A percentile compares a stretch with the other conserved stretches of the same genome.
Conservation (phyloP, 139 green algal genomes). For the Tetratostichococcus sp. region DNA sequence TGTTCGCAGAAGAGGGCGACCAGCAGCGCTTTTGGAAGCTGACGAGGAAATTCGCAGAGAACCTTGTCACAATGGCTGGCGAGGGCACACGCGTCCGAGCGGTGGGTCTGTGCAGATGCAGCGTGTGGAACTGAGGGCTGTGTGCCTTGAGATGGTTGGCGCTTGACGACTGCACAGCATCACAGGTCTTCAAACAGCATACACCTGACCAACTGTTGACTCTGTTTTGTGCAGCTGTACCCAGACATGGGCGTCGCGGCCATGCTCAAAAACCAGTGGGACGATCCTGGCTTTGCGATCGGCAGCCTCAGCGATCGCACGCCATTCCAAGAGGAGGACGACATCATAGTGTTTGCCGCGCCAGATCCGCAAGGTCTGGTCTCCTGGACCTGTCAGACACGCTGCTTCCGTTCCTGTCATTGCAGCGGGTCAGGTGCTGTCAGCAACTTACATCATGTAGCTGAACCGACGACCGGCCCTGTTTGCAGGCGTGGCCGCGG, state of each 20-base stretch:
- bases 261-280: constrained; percentile 87
- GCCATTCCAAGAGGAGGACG: constrained; percentile 52
- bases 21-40: constrained; percentile 81
- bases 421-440: too few species aligned
- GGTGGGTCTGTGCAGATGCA: not conserved
- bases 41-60: constrained; percentile 66
- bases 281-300: constrained; percentile 60
- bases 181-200: too few species aligned
- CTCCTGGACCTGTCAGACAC: too few species aligned
- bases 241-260: constrained; percentile 88
- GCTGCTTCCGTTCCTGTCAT: too few species aligned
- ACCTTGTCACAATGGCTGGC: constrained; percentile 22
- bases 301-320: constrained; percentile 63
- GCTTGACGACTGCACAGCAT: too few species aligned
- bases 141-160: too few species aligned
- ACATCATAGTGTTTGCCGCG: constrained; percentile 79
- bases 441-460: too few species aligned
- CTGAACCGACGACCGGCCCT: too few species aligned
- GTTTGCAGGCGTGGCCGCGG: not conserved
- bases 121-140: too few species aligned
- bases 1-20: constrained; percentile 85
- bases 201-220: not conserved
- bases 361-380: constrained; percentile 21
- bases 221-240: constrained; percentile 60
- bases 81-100: constrained; percentile 9